A percentile compares a stretch with the other conserved stretches of the same genome.
Evolutionary conservation across 1,139 yeast species (phyloP).

Genomic region (Pichia sp.): DNA sequence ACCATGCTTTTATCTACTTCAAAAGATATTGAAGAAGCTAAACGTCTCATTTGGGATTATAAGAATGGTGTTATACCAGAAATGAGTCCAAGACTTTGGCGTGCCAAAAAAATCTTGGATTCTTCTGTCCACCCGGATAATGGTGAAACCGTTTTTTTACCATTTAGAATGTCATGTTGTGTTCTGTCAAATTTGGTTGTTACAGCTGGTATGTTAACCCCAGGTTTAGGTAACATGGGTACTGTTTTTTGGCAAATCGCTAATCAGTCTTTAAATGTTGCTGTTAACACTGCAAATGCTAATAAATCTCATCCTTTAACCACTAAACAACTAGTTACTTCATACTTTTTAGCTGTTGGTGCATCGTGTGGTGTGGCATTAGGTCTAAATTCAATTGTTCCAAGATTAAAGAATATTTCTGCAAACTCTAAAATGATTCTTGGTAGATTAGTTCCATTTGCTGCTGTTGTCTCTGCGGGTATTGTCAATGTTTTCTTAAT

Average conservation of each 20-base stretch:
- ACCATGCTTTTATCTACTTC: constrained; percentile 74
- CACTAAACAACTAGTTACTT: constrained; percentile 65
- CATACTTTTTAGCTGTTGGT: constrained; percentile 81
- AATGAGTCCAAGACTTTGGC: constrained; percentile 83
- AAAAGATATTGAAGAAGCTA: constrained; percentile 59
- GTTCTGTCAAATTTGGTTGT: constrained; percentile 90
- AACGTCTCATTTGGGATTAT: constrained; percentile 60
- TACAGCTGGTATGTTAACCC: constrained; percentile 96
- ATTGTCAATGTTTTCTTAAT: constrained; percentile 86
- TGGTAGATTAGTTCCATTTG: constrained; percentile 89
- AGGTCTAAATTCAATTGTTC: constrained; percentile 85
- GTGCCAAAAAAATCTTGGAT: constrained; percentile 78
- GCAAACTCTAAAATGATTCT: constrained; percentile 65
- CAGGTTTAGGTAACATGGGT: constrained; percentile 82
- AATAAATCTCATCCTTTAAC: constrained; percentile 90
- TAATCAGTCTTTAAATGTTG: constrained; percentile 92
- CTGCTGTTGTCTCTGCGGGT: constrained; percentile 97
- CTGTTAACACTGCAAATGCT: constrained; percentile 92
- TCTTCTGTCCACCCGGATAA: constrained; percentile 93
- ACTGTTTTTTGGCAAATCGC: constrained; percentile 97
- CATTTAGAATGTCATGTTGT: constrained; percentile 95
- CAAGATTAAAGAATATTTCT: constrained; percentile 61
- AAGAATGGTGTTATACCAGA: constrained; percentile 55
- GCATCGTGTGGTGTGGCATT: constrained; percentile 95
- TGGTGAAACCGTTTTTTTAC: constrained; percentile 84